Evolutionary conservation across 805 yeast genomes (phyloP), one percentile per base, ranked within the genome.

Genomic region (Ogataea trehaloabstinens): DNA sequence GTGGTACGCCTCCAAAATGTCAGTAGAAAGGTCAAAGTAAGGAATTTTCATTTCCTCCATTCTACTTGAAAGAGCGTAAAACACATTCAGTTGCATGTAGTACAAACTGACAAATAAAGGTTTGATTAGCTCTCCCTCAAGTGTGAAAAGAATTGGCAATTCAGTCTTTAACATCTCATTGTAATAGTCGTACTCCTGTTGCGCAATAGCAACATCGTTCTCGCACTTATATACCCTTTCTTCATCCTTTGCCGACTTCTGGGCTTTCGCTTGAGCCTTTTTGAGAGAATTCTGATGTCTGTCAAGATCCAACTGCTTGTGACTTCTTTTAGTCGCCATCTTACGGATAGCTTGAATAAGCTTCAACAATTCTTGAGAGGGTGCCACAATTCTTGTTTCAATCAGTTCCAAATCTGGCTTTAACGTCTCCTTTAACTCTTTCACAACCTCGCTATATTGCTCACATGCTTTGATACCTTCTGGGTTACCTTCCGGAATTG

Each of bases 31-130:
- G 60, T 93, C 95, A 64, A 93, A 93, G 67, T 93, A 93, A 12
- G 97, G 96, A 50, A 93, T 93, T 68, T 93, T 89, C 85, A 91
- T 81, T 59, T 87, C 95, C 66, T 91, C 96, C 87, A 91, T 86
- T 54, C 85, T 78, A 58, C 76, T 83, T 70, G 86, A 90, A 46
- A 93, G 71, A 1, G 96, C 89, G 73, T 93, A 93, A 64, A 90
- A 93, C 41, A 93, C 88, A 69, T 93, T 93, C 70, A 93, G 76
- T 70, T 93, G 99, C 98, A 93, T 93, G 73, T 80, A 93, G 67
- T 93, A 93, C 64, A 93, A 82, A 39, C 95, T 83, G 54, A 91
- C 93, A 67, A 93, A 93, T 54, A 93, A 71, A 15, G 99, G 99
- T 58, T 81, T 83, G 59, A 93, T 90, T 60, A 93, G 88, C 55